Evolutionary conservation across 805 yeast species (phyloP).

Genomic region (Scheffersomyces lignosus): DNA sequence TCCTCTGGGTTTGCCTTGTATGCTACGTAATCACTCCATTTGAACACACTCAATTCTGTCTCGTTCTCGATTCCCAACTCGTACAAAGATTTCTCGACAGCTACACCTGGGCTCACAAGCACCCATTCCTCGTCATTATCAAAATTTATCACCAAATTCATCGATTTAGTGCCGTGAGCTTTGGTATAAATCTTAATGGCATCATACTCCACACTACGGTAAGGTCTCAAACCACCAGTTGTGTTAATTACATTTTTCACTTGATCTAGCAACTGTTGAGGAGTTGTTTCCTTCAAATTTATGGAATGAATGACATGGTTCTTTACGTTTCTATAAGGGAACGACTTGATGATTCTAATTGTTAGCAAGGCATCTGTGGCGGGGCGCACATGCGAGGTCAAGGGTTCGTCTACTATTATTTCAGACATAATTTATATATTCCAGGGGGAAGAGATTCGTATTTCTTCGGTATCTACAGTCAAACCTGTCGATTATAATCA

Average conservation of each 20-base stretch:
- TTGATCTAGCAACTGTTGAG: conserved; percentile 58
- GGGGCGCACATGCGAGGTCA: conserved; percentile 78
- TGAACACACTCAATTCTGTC: conserved; percentile 87
- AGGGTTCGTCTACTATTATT: conserved; percentile 56
- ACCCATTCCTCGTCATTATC: conserved; percentile 80
- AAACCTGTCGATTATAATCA: too few relatives aligned
- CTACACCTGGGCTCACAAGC: conserved; percentile 20
- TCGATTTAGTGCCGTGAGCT: conserved; percentile 93
- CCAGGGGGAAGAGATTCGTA: too few relatives aligned
- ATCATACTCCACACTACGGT: conserved; percentile 71
- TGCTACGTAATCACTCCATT: conserved; percentile 59
- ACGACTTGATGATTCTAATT: conserved; percentile 83
- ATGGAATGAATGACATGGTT: conserved; percentile 68
- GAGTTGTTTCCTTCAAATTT: conserved; percentile 69
- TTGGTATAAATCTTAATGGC: conserved; percentile 85
- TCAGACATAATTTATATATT: too few relatives aligned
- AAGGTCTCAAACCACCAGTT: conserved; percentile 76
- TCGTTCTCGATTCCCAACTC: conserved; percentile 66
- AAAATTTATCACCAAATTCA: conserved; percentile 87
- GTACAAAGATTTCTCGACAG: conserved; percentile 26
- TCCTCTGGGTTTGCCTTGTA: conserved; percentile 85
- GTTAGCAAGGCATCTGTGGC: conserved; percentile 75
- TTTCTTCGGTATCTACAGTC: too few relatives aligned
- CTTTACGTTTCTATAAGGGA: conserved; percentile 85
- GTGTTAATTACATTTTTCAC: conserved; percentile 48